Evolutionary conservation across 768 basidiomycete genomes (phyloP), one percentile per base, ranked within the genome.

Genomic region (Panaeolus papilionaceus): DNA sequence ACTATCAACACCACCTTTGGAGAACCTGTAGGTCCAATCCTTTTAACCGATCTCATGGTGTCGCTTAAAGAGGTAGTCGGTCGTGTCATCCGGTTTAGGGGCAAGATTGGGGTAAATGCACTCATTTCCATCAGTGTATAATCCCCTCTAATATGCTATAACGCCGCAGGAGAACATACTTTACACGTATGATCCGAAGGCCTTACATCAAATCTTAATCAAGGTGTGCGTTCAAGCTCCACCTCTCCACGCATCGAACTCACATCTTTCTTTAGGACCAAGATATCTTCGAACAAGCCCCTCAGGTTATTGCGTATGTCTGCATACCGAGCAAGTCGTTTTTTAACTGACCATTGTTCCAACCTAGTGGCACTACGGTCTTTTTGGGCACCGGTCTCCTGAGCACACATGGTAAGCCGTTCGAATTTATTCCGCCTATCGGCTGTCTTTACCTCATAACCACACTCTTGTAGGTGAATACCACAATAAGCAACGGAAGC

Each of bases 181-280:
- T 8, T 81, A 79, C 65, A 75, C 83, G 1, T 84, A 73, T 65
- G 85, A 86, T 65, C 82, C 84, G 0, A 78, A 77, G 49, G 85
- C 84, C 0, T 67, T 86, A 63, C 78, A 84, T 64, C 80, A 82
- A 64, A 80, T 86, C 54, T 42, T 84, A 14, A 75, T 85, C 64
- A 85, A 85, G 73, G 74, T 69, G 28, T 47, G 49, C 20, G 33
- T 33, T 33, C 33, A 33, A 33, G 33, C 33, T 33, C 33, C 33
- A 33, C 3, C 33, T 33, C 33, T 33, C 33, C 33, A 1, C 33
- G 33, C 33, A 33, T 33, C 33, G 33, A 1, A 33, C 33, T 33
- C 33, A 33, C 33, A 33, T 33, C 33, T 33, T 33, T 33, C 33
- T 5, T 5, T 20, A 80, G 80, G 78, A 79, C 67, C 77, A 77